Base-by-base conservation (phyloP, 306 rosid genomes). In the Herpetospermum pedunculosum region DNA sequence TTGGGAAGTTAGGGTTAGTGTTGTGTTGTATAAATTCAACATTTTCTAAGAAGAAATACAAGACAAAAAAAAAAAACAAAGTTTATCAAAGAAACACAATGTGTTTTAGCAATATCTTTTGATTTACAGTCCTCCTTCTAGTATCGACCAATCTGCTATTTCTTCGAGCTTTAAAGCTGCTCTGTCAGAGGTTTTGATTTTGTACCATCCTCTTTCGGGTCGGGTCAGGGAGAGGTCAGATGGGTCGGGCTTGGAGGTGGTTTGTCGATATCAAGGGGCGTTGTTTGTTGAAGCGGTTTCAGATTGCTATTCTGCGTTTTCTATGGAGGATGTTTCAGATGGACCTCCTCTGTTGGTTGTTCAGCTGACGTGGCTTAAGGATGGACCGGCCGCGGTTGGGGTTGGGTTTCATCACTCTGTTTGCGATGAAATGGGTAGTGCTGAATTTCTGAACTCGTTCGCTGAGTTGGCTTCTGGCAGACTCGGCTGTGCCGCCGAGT, bases 341-440 rank as follows among this genome's bases (percentile, higher is more conserved):
- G 96, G 98, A 30, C 82, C 87, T 18, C 96, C 98, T 29, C 87
- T 86, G 38, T 77, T 93, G 0, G 88, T 93, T 1, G 71, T 93
- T 3, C 98, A 93, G 85, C 85, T 93, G 23, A 93, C 97, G 4
- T 87, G 92, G 90, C 89, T 93, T 3, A 81, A 73, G 8, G 98
- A 93, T 60, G 98, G 97, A 0, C 84, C 83, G 0, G 91, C 85
- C 21, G 92, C 97, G 0, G 72, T 93, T 5, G 96, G 96, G 0
- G 65, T 90, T 2, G 98, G 98, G 2, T 73, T 93, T 41, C 90
- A 81, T 79, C 98, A 93, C 74, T 87, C 93, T 64, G 19, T 90
- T 60, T 82, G 86, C 47, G 98, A 93, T 43, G 98, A 97, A 0
- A 83, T 89, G 30, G 98, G 98, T 0, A 85, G 97, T 77, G 88